These are phyloP conservation scores for Daldinia vernicosa DNA, from an alignment of 495 filamentous ascomycete species.

Conservation along the genomic window DNA sequence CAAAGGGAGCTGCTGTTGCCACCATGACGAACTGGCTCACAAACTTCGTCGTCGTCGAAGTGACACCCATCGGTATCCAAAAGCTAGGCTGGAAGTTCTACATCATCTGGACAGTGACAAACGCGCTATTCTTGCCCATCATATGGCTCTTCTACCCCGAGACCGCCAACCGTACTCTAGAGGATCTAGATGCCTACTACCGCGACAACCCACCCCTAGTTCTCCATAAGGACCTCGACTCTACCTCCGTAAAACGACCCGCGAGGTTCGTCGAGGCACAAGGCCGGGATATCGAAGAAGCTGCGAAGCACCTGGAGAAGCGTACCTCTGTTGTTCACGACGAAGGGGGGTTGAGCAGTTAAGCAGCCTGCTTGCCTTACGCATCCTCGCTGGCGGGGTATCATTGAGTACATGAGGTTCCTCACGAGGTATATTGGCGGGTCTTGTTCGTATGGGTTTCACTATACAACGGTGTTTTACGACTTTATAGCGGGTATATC, in stretches of 20 bases:
- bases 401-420: background rate
- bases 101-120: conserved; percentile 70
- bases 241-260: conserved; percentile 32
- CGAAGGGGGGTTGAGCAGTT: conserved; percentile 21
- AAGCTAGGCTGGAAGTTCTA: conserved; percentile 71
- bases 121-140: conserved; percentile 65
- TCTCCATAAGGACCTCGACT: conserved; percentile 49
- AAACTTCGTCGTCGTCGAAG: conserved; percentile 70
- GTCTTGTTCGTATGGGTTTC: background rate
- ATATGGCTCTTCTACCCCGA: conserved; percentile 72
- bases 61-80: conserved; percentile 69
- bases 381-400: background rate
- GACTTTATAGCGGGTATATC: background rate
- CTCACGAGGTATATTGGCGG: background rate
- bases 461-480: background rate
- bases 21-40: conserved; percentile 71
- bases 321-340: conserved; percentile 27
- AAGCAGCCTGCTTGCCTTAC: background rate
- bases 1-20: conserved; percentile 65
- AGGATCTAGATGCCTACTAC: conserved; percentile 58
- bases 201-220: conserved; percentile 54
- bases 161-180: conserved; percentile 55
- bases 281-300: conserved; percentile 42
- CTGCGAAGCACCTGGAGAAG: conserved; percentile 22
- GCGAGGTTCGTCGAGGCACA: conserved; percentile 39